phyloP scores from a whole-genome alignment of 257 asterid species.

The Schizonepeta tenuifolia region DNA sequence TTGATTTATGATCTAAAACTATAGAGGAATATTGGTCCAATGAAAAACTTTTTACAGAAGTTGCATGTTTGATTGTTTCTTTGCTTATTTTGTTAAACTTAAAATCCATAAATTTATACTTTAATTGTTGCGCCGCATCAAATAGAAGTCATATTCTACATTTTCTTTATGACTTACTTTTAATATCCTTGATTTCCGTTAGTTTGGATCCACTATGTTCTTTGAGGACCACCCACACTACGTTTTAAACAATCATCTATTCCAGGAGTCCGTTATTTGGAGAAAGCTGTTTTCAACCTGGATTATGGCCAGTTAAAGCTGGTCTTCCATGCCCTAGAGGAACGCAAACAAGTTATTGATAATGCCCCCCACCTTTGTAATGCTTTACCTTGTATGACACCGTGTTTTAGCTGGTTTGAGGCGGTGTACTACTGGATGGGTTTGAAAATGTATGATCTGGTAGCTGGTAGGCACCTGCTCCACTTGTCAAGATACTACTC shows the following conservation, averaged over 20 bases:
- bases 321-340: slow-evolving; percentile 93
- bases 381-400: slow-evolving; percentile 98
- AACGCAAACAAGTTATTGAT: slow-evolving; percentile 91
- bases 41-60: background rate
- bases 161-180: slow-evolving; percentile 4
- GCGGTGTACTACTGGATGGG: slow-evolving; percentile 92
- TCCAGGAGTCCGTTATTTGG: slow-evolving; percentile 98
- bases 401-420: slow-evolving; percentile 97
- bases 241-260: slow-evolving; percentile 20
- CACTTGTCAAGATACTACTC: slow-evolving; percentile 94
- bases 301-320: slow-evolving; percentile 94
- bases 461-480: slow-evolving; percentile 82
- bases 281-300: slow-evolving; percentile 90
- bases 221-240: slow-evolving; percentile 9
- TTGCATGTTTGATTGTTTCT: slow-evolving; percentile 9
- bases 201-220: slow-evolving; percentile 11
- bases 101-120: slow-evolving; percentile 1
- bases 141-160: background rate
- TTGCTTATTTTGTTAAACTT: slow-evolving; percentile 5
- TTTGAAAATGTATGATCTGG: slow-evolving; percentile 94
- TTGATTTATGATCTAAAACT: slow-evolving; percentile 18
- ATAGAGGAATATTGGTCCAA: background rate
- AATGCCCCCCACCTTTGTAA: slow-evolving; percentile 97
- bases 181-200: slow-evolving; percentile 19
- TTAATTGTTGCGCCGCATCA: slow-evolving; percentile 11